Percentiles rank a stretch among this genome's conserved stretches.
phyloP scores from a whole-genome alignment of 352 stramenopile genomes.

The Phytophthora gonapodyides region DNA sequence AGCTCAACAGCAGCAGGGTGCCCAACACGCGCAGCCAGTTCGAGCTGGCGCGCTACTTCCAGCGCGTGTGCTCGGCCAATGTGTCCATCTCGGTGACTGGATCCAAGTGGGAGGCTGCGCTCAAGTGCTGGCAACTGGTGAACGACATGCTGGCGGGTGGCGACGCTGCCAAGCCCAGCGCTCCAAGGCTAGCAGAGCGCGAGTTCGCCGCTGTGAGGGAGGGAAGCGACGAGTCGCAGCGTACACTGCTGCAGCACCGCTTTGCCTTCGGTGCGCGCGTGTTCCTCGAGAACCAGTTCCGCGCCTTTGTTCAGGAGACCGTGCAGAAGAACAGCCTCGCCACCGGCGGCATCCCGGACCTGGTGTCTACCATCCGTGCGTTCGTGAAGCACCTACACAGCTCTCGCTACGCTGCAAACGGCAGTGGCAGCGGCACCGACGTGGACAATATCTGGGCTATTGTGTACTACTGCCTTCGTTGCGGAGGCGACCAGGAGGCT shows the following conservation, averaged over 20 bases:
- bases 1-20: slow-evolving; percentile 72
- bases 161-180: slow-evolving; percentile 43
- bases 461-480: slow-evolving; percentile 83
- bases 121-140: slow-evolving; percentile 87
- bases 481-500: slow-evolving; percentile 72
- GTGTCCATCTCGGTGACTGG: slow-evolving; percentile 60
- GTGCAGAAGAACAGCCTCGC: slow-evolving; percentile 76
- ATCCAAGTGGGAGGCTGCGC: slow-evolving; percentile 73
- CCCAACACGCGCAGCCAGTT: slow-evolving; percentile 76
- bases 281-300: slow-evolving; percentile 84
- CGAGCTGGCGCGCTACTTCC: slow-evolving; percentile 62
- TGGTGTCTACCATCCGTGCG: slow-evolving; percentile 74
- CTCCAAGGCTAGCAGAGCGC: slow-evolving; percentile 55
- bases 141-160: slow-evolving; percentile 65
- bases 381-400: slow-evolving; percentile 82
- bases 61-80: slow-evolving; percentile 54
- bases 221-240: slow-evolving; percentile 42
- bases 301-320: slow-evolving; percentile 75
- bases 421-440: slow-evolving; percentile 38
- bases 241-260: slow-evolving; percentile 49
- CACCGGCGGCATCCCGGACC: slow-evolving; percentile 68
- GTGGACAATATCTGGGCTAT: slow-evolving; percentile 74
- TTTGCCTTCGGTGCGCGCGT: slow-evolving; percentile 72
- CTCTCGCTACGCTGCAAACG: slow-evolving; percentile 55
- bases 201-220: slow-evolving; percentile 51